Base-by-base conservation (phyloP, 768 basidiomycete species). In the Heimioporus sp. region DNA sequence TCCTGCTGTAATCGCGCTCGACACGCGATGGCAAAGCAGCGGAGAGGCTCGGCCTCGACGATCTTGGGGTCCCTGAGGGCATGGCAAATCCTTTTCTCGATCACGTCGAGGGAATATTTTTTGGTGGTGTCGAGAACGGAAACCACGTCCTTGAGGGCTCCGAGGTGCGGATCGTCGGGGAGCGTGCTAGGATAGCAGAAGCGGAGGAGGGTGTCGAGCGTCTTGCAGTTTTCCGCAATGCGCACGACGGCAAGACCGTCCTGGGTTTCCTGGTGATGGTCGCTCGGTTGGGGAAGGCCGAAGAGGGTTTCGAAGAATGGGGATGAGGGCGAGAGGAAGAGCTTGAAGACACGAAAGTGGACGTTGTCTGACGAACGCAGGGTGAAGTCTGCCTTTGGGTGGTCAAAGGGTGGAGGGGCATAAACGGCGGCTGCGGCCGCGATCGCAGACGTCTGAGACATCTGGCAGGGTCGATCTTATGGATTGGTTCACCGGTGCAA, bases 261-360 rank as follows among this genome's bases (percentile, higher is more conserved):
- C 43, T 40, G 56, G 40, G 19, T 44, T 12, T 55, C 55, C 43
- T 54, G 58, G 10, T 1, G 58, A 9, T 1, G 56, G 4, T 39
- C 35, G 5, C 9, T 42, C 6, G 10, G 57, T 36, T 71, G 64
- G 0, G 66, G 65, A 1, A 70, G 51, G 13, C 49, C 46, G 44
- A 74, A 70, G 56, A 76, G 67, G 20, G 59, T 53, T 19, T 63
- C 54, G 43, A 73, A 77, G 46, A 73, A 59, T 0, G 68, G 54
- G 13, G 72, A 70, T 3, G 69, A 61, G 19, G 67, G 59, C 15
- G 63, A 59, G 15, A 73, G 65, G 32, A 73, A 65, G 19, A 62
- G 50, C 13, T 60, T 68, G 53, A 70, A 67, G 15, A 72, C 55
- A 5, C 55, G 63, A 32, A 73, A 57, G 43, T 73, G 61, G 19